Conservation (phyloP, 2,329 filamentous ascomycete genomes). For the Fusarium penzigii region DNA sequence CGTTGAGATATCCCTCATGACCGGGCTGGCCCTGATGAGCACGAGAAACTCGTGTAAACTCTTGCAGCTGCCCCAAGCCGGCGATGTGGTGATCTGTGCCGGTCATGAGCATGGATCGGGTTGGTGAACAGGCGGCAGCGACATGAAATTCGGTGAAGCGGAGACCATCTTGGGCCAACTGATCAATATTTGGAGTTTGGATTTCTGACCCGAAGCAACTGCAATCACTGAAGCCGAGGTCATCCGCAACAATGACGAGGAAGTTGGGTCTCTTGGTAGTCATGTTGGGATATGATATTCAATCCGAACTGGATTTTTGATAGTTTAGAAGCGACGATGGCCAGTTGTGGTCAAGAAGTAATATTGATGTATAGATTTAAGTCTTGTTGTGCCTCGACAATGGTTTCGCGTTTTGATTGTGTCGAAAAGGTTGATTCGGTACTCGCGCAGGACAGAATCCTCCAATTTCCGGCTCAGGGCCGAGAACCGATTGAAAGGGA, state of each 20-base stretch:
- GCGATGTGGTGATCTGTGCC: conserved; percentile 44
- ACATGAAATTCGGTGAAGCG: conserved; percentile 65
- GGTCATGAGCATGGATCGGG: conserved; percentile 64
- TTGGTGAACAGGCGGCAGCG: conserved; percentile 63
- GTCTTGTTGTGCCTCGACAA: too few species aligned
- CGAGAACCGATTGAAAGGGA: too few species aligned
- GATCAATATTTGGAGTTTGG: conserved; percentile 60
- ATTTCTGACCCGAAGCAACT: conserved; percentile 62
- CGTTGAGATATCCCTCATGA: conserved; percentile 57
- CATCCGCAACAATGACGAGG: conserved; percentile 9
- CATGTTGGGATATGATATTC: conserved; percentile 7
- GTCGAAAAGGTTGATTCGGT: too few species aligned
- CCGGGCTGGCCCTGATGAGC: conserved; percentile 22
- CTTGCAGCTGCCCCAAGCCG: conserved; percentile 41
- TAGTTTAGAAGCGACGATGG: too few species aligned
- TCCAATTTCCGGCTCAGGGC: too few species aligned
- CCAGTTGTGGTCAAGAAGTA: too few species aligned
- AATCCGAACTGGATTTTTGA: too few species aligned
- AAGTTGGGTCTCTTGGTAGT: conserved; percentile 34
- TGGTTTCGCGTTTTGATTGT: too few species aligned
- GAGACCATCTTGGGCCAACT: conserved; percentile 49
- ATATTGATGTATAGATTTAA: too few species aligned
- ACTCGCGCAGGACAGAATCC: too few species aligned
- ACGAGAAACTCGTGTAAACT: conserved; percentile 36
- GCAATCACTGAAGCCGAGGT: conserved; percentile 57